phyloP scores from a whole-genome alignment of 208 protist species.

The Spongospora subterranea region DNA sequence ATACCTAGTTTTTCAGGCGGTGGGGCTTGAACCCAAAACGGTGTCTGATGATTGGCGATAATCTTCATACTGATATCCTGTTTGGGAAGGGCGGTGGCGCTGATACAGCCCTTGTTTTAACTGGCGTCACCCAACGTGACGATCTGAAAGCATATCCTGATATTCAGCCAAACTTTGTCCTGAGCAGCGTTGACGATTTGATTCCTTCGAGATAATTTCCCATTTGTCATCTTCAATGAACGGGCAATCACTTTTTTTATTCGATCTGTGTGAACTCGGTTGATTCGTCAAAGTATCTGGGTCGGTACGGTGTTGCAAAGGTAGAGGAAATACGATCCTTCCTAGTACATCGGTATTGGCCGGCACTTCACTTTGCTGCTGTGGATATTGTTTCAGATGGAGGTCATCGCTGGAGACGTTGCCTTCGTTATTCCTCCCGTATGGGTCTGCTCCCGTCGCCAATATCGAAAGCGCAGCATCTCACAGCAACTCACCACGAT shows the following conservation, averaged over 20 bases:
- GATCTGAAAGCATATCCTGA: background rate
- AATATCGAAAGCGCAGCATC: background rate
- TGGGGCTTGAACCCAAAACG: background rate
- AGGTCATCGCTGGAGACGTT: background rate
- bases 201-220: background rate
- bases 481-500: background rate
- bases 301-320: too few relatives aligned
- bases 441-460: background rate
- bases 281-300: too few relatives aligned
- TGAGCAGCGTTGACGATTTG: background rate
- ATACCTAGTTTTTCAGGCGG: background rate
- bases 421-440: background rate
- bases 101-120: background rate
- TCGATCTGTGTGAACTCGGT: too few relatives aligned
- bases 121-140: background rate
- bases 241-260: background rate
- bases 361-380: too few relatives aligned
- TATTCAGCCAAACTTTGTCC: background rate
- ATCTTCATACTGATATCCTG: constrained; percentile 9
- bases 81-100: background rate
- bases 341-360: too few relatives aligned
- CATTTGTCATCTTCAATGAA: background rate
- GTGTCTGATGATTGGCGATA: constrained; percentile 54
- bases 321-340: too few relatives aligned
- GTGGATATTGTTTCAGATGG: too few relatives aligned